Evolutionary conservation across 176 grass and related monocot genomes (phyloP).

Genomic region (sorghum (Sorghum bicolor)): DNA sequence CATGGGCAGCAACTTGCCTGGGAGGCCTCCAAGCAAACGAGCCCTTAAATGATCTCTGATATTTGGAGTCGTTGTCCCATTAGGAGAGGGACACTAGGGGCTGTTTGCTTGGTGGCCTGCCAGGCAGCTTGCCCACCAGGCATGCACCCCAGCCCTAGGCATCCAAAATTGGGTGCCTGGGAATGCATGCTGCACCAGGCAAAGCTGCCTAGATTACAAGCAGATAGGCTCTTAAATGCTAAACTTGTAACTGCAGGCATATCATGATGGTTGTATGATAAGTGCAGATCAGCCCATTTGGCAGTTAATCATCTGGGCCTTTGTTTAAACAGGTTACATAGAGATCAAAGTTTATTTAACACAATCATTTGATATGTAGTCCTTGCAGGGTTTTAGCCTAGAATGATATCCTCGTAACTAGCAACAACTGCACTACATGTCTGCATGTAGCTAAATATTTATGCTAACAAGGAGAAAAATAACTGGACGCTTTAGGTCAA

Average conservation of each 20-base stretch:
- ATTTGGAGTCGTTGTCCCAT: background rate
- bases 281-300: background rate
- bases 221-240: background rate
- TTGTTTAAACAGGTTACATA: background rate
- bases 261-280: background rate
- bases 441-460: conserved; percentile 5
- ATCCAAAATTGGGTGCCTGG: background rate
- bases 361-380: background rate
- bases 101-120: background rate
- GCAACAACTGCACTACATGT: background rate
- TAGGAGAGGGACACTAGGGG: background rate
- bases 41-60: too few species aligned
- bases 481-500: background rate
- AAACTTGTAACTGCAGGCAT: background rate
- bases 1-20: too few species aligned
- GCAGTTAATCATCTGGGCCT: background rate
- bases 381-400: background rate
- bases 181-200: background rate
- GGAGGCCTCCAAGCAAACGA: too few species aligned
- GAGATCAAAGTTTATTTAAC: background rate
- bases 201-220: background rate
- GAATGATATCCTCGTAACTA: background rate
- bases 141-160: background rate
- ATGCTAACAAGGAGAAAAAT: background rate
- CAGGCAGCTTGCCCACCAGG: background rate